Evolutionary conservation across 1,284 basidiomycete species (phyloP), one percentile per base, ranked within the genome.

Genomic region (Bjerkandera adusta): DNA sequence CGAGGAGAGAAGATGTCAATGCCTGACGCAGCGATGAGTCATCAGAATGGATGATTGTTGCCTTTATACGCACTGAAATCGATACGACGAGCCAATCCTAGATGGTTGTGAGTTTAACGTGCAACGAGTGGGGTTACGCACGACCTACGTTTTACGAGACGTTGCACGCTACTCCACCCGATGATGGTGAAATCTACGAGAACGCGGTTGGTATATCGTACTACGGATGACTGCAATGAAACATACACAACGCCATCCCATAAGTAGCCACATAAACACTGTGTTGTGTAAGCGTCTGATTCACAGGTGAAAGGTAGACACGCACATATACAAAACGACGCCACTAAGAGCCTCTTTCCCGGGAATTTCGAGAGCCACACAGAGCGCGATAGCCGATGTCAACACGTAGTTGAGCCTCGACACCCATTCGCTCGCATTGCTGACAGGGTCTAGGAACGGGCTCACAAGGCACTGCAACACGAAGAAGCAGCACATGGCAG

Each of bases 1-100:
- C 76, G 69, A 22, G 86, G 85, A n/a, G 85, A 89, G 60, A 90
- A 90, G 42, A 90, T 75, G 61, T 90, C 87, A 52, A 90, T 79
- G 61, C 83, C 82, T 84, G 21, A 20, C 26, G 12, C 15, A 44
- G 24, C 47, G 30, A 56, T 34, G 38, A 50, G 29, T 37, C 30
- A 49, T 25, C 24, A 27, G 29, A 26, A 42, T 6, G 27, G 16
- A 22, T 29, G 12, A 44, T 15, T 26, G 33, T 22, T n/a, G 46
- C 33, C 26, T 25, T 33, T 21, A 21, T 8, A 68, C 79, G 34
- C 56, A 86, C 86, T 86, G 62, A 89, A 90, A 63, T 91, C 88
- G 33, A 91, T 73, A 18, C 88, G 75, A 26, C 74, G 71, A 16
- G 81, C 75, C 26, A 81, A 58, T 33, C 74, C 81, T 83, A n/a